Evolutionary conservation across 345 rosid genomes (phyloP), one percentile per base, ranked within the genome.

Genomic region (Arabidopsis arenosa): DNA sequence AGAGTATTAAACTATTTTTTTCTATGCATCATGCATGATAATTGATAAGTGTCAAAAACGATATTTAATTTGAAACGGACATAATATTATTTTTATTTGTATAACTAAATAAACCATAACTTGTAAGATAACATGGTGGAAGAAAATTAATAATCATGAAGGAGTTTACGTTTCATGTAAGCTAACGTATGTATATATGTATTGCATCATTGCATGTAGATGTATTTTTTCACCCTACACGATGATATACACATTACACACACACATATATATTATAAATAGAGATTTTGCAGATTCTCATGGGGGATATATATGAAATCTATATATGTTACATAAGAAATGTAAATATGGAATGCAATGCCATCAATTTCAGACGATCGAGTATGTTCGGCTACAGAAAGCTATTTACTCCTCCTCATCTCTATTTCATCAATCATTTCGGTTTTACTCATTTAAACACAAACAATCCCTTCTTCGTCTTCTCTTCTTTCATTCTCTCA

Each of bases 231-330:
- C 23, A 23, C 2, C 21, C 37, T 52, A 30, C 17, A 63, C 35
- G 33, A 53, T 40, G 55, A 18, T 18, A 18, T 18, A 1, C 21
- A 18, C 21, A 18, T 6, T 17, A 17, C 1, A 39, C 11, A 69
- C 9, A 40, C 28, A 44, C 37, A 2, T 9, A 14, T 3, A 7
- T 3, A 37, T 5, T 5, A 14, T 12, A 36, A 9, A 58, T 4
- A 57, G 57, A 51, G 35, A 15, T 18, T 37, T 47, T 57, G 73
- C 57, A 78, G 68, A 71, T 48, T 57, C 21, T 58, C 67, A 72
- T 71, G 73, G n/a, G 12, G 58, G 44, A 28, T 28, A 28, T 28
- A 64, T 54, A 56, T 26, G 49, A 54, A 58, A 61, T 15, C 15
- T 45, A 57, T n/a, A 63, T 39, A 57, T n/a, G 55, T 39, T 17